phyloP scores from a whole-genome alignment of 2,329 filamentous ascomycete species.

The Chalaropsis thielavioides region DNA sequence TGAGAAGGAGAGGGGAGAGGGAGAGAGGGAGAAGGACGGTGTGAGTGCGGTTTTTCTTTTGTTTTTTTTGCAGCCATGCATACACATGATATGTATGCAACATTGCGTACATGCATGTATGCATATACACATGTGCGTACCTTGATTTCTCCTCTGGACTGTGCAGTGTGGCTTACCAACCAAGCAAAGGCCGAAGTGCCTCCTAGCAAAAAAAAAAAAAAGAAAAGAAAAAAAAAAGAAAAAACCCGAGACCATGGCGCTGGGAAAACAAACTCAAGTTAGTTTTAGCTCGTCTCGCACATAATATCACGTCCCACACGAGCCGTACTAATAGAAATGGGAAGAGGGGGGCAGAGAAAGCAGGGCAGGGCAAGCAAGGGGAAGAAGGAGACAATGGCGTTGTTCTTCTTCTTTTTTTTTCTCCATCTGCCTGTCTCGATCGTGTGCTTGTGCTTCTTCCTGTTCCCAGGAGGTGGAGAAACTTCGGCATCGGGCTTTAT shows the following conservation, averaged over 20 bases:
- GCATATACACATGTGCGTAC: not conserved
- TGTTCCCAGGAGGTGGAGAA: not conserved
- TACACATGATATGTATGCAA: no score
- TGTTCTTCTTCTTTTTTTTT: not conserved
- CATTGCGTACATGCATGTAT: no score
- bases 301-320: not conserved
- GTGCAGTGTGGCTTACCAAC: not conserved
- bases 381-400: not conserved
- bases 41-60: no score
- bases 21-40: no score
- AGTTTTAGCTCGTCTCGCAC: not conserved
- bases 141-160: not conserved
- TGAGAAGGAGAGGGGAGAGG: no score
- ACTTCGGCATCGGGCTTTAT: not conserved
- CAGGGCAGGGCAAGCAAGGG: not conserved
- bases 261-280: not conserved
- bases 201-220: not conserved
- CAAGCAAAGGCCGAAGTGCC: not conserved
- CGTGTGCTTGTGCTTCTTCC: not conserved
- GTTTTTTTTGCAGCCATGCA: no score
- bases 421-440: not conserved
- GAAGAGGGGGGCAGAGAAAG: not conserved
- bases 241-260: not conserved
- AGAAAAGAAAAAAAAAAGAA: not conserved
- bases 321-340: not conserved